Base-by-base conservation (phyloP, 805 yeast species). In the Barnettozyma wickerhamii region DNA sequence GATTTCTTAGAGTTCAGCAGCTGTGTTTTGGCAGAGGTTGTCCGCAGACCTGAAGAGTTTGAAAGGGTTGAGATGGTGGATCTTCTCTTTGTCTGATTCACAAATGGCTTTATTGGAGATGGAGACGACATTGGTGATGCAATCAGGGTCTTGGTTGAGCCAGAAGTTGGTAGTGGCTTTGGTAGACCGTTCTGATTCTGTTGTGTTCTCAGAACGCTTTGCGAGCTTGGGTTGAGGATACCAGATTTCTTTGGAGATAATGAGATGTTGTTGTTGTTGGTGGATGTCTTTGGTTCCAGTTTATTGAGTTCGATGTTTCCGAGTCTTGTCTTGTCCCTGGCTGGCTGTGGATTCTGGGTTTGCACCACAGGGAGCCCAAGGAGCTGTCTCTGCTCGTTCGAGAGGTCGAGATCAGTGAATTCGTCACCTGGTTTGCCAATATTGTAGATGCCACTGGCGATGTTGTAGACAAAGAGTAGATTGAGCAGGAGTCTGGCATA, bases 381-480 rank as follows among this genome's bases (percentile, higher is more conserved):
- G 19, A 66, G 49, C n/a, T 50, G 45, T 45, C 55, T 59, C 41
- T 66, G 72, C 10, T 55, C 55, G 4, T 52, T 45, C 7, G 53
- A 53, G 33, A 66, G 31, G 15, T 58, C 48, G 15, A 64, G 40
- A 49, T 66, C 69, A n/a, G 53, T 51, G 19, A 58, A 52, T n/a
- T 58, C 58, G 35, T 53, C 56, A 23, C 48, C 50, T 12, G 59
- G 53, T 33, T 56, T 62, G 9, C 59, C 37, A n/a, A 65, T 50
- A 26, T 53, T 58, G 51, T 62, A 57, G 3, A 58, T 23, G 1
- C 68, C 60, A 7, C 52, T 38, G 0, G 48, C 43, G 2, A 65
- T 54, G 40, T 66, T 67, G 41, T 50, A 56, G 1, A 53, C 23
- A 35, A 64, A 51, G 2, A 65, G 33, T 2, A 57, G 15, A 34